These are phyloP conservation scores for Perilla frutescens DNA, from an alignment of 257 asterid species.

Conservation along the genomic window DNA sequence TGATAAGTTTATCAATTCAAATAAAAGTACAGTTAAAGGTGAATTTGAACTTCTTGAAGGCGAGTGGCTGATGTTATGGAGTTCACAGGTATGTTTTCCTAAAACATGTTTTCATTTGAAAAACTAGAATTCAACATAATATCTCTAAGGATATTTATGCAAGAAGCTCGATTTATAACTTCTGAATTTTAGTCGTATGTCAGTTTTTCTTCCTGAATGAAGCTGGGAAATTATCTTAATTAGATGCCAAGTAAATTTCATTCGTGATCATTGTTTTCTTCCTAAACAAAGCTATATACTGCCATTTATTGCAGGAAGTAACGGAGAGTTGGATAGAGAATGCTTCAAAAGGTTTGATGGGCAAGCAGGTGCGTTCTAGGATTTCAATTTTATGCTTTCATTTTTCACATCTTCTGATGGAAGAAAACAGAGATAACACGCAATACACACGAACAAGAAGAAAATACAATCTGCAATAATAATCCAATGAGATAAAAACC, in stretches of 20 bases:
- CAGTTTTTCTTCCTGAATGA: no score
- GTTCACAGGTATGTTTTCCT: slow-evolving; percentile 71
- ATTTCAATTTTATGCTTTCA: neutral
- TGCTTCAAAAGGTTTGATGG: slow-evolving; percentile 94
- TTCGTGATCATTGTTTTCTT: neutral
- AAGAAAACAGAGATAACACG: no score
- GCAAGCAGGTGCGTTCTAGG: slow-evolving; percentile 63
- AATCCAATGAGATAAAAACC: no score
- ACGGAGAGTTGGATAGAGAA: slow-evolving; percentile 98
- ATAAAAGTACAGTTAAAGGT: slow-evolving; percentile 41
- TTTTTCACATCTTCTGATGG: neutral
- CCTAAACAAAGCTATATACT: slow-evolving; percentile 1
- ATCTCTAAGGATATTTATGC: no score
- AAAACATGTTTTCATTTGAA: neutral
- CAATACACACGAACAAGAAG: no score
- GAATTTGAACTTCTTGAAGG: slow-evolving; percentile 80
- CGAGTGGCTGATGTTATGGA: slow-evolving; percentile 94
- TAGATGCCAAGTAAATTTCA: neutral
- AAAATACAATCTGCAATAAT: no score
- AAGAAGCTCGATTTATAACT: no score
- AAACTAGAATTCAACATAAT: no score
- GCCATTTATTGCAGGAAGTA: slow-evolving; percentile 56
- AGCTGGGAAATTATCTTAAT: neutral
- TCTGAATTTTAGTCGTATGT: neutral
- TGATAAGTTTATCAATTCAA: slow-evolving; percentile 54